Evolutionary conservation across 345 rosid genomes (phyloP), one percentile per base, ranked within the genome.

Genomic region (Fremontodendron californicum): DNA sequence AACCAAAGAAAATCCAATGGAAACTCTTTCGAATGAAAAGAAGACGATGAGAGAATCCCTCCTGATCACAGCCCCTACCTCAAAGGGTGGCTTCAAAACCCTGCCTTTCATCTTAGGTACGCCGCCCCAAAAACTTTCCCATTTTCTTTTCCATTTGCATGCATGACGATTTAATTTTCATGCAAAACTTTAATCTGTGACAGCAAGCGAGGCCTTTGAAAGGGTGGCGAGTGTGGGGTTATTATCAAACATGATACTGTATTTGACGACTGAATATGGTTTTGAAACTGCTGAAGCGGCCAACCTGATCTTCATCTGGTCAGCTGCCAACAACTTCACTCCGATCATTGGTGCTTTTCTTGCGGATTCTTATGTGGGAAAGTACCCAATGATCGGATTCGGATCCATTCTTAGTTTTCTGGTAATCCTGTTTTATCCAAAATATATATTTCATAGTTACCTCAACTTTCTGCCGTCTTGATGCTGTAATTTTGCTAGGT

Each of bases 191-290:
- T n/a, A n/a, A n/a, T n/a, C n/a, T 57, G 5, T 79, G 70, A 35
- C 84, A 89, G 96, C 81, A 46, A 90, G 84, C 72, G 93, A 89
- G 58, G 92, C 91, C n/a, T 81, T 90, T 37, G 93, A 93, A 83
- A 87, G 82, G 79, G 63, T 87, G 67, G 96, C 93, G 4, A 87
- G 80, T 68, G 18, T 19, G 18, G 96, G 94, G 58, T 77, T 90
- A 9, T 3, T 29, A 48, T 83, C 90, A 5, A 91, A 85, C 80
- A 91, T 93, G 96, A 86, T 89, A 62, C 12, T 93, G 42, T 91
- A 87, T 82, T 70, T 90, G 81, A 86, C 85, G 3, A 58, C 60
- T 75, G 90, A 87, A 8, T 93, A 85, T 68, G 85, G 85, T 12
- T 58, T 91, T 87, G 88, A 79, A 67, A 79, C 86, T 11, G 75